These are phyloP conservation scores for Vachellia pachyceras DNA, from an alignment of 306 rosid species.

Conservation along the genomic window DNA sequence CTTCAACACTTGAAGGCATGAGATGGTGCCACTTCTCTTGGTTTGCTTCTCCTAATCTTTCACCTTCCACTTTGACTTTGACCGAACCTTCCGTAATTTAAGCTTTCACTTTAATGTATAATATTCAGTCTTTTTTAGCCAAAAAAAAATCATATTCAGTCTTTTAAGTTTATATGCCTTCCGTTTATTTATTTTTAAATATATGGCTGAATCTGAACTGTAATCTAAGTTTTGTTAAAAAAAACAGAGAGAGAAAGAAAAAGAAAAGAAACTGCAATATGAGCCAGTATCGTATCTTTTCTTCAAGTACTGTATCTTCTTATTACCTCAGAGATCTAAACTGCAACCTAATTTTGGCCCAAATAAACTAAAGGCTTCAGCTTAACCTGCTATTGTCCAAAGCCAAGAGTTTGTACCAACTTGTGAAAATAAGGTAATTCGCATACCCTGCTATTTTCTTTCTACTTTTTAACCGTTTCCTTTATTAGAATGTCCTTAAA, in stretches of 20 bases:
- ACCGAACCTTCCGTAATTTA: not conserved
- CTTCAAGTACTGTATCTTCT: not conserved
- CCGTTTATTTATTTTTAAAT: too few relatives aligned
- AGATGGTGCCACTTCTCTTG: not conserved
- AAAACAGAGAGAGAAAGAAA: not conserved
- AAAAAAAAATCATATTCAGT: too few relatives aligned
- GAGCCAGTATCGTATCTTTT: not conserved
- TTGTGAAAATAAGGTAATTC: not conserved
- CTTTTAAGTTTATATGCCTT: too few relatives aligned
- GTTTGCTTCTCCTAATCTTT: too few relatives aligned
- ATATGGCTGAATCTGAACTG: not conserved
- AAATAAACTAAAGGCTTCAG: not conserved
- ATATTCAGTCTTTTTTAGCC: too few relatives aligned
- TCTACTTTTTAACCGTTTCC: not conserved
- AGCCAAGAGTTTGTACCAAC: not conserved
- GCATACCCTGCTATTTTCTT: not conserved
- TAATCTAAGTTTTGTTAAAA: not conserved
- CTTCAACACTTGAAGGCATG: not conserved
- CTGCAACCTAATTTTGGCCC: not conserved
- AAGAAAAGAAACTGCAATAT: not conserved
- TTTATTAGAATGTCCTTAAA: not conserved
- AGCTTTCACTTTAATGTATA: too few relatives aligned
- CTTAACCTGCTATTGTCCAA: not conserved
- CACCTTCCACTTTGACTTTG: not conserved
- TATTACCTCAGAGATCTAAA: not conserved